Percentiles rank a stretch among this genome's conserved stretches.
phyloP scores from a whole-genome alignment of 2,329 filamentous ascomycete genomes.

The Phaeosphaeria sp. region DNA sequence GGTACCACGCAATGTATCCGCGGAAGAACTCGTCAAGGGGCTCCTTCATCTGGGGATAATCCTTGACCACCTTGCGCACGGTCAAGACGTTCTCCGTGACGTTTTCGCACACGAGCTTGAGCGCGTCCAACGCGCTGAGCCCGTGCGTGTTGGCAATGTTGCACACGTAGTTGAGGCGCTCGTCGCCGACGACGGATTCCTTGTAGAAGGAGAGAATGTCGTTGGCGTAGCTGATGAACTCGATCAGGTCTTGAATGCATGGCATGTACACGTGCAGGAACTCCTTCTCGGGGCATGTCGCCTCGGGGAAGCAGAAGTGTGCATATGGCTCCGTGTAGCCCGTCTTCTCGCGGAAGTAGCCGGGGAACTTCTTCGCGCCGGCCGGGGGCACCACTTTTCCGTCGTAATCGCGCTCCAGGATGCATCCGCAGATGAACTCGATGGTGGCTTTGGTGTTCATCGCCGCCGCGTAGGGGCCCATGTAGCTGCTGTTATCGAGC shows the following conservation, averaged over 20 bases:
- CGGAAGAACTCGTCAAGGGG: slow-evolving; percentile 19
- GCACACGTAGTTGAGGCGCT: slow-evolving; percentile 19
- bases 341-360: slow-evolving; percentile 17
- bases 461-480: slow-evolving; percentile 15
- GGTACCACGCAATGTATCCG: slow-evolving; percentile 19
- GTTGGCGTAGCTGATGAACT: slow-evolving; percentile 21
- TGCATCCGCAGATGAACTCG: slow-evolving; percentile 18
- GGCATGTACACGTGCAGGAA: slow-evolving; percentile 19
- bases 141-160: slow-evolving; percentile 18
- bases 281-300: slow-evolving; percentile 14
- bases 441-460: slow-evolving; percentile 21
- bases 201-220: slow-evolving; percentile 22
- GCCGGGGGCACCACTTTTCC: slow-evolving; percentile 14
- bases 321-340: slow-evolving; percentile 19
- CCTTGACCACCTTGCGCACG: slow-evolving; percentile 14
- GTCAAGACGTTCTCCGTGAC: not conserved
- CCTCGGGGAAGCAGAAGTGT: slow-evolving; percentile 20
- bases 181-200: slow-evolving; percentile 14
- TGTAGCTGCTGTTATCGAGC: slow-evolving; percentile 1
- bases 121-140: slow-evolving; percentile 10
- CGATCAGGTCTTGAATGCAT: slow-evolving; percentile 19
- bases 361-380: slow-evolving; percentile 18
- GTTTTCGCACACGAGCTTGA: slow-evolving; percentile 3
- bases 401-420: slow-evolving; percentile 17
- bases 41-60: slow-evolving; percentile 15